Evolutionary conservation across 2,329 filamentous ascomycete species (phyloP), one percentile per base, ranked within the genome.

Genomic region (Xylariaceae sp.): DNA sequence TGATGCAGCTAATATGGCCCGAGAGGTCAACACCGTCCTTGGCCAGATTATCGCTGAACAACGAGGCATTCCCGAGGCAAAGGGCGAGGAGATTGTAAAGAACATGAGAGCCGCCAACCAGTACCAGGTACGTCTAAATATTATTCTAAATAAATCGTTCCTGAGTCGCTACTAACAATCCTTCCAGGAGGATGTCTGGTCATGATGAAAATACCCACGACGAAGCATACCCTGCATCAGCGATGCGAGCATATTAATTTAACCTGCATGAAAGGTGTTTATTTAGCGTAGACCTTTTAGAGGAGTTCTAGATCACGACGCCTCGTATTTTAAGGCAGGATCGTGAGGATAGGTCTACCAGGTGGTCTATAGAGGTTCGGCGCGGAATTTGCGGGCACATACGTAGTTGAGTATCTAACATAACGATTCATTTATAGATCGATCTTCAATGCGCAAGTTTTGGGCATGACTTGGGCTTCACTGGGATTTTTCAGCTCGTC

Each of bases 51-150:
- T 99, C 64, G 81, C 92, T 21, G 85, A 92, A 70, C 83, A 96
- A 72, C 84, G 94, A 48, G 88, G 88, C 44, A 81, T 97, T 53
- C 81, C 91, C 1, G 88, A 93, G 67, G 80, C 87, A 60, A 96
- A 96, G 81, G 94, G 85, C 11, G 94, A 99, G 75, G 93, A 97
- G 70, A 87, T 97, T 67, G 92, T 99, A 57, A 99, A 97, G 84
- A 87, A 87, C 66, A 97, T 99, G 93, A 87, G 94, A 69, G 87
- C 89, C 63, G 86, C 88, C 61, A 97, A 96, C 74, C 91, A 94
- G 74, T 99, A 99, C 80, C 95, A 99, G 82, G 94, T 87, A 83
- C 56, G 78, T 75, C 35, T 46, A 24, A 30, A 30, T 11, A 29
- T 37, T 7, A 10, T 33, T 44, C 23, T n/a, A 27, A n/a, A 20